These are phyloP conservation scores for Solidago caesia DNA, from an alignment of 129 eudicot genomes.

Conservation along the genomic window DNA sequence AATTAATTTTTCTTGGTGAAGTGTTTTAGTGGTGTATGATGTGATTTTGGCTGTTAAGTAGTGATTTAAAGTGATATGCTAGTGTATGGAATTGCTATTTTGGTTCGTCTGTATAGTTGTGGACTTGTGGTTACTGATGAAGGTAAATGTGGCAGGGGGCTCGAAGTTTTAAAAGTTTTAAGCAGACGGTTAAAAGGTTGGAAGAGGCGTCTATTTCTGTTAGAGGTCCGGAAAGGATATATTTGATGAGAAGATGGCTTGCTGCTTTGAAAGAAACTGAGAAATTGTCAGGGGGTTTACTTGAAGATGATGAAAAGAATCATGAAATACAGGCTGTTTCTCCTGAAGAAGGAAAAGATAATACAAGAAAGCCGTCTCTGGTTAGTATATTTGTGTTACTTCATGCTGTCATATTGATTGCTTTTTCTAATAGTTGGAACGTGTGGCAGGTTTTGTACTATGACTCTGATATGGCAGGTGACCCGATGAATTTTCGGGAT, in stretches of 20 bases:
- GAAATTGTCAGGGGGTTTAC: conserved; percentile 41
- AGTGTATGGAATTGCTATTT: not conserved
- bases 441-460: conserved; percentile 63
- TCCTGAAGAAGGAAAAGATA: conserved; percentile 61
- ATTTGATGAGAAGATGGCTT: conserved; percentile 80
- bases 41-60: no score
- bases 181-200: conserved; percentile 79
- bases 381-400: conserved; percentile 42
- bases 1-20: no score
- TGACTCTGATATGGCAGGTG: conserved; percentile 82
- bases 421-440: conserved; percentile 20
- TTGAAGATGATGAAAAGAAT: conserved; percentile 54
- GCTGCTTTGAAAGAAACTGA: conserved; percentile 66
- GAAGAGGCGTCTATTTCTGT: conserved; percentile 92
- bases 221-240: conserved; percentile 84
- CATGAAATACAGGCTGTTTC: conserved; percentile 38
- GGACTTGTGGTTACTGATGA: conserved; percentile 25
- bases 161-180: conserved; percentile 70
- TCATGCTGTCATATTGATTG: conserved; percentile 5
- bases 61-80: no score
- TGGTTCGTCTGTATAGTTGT: conserved; percentile 19
- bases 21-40: no score
- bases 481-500: conserved; percentile 85
- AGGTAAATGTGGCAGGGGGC: conserved; percentile 53
- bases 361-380: conserved; percentile 53